These are phyloP conservation scores for Mycena rebaudengoi DNA, from an alignment of 768 basidiomycete species.

Conservation along the genomic window DNA sequence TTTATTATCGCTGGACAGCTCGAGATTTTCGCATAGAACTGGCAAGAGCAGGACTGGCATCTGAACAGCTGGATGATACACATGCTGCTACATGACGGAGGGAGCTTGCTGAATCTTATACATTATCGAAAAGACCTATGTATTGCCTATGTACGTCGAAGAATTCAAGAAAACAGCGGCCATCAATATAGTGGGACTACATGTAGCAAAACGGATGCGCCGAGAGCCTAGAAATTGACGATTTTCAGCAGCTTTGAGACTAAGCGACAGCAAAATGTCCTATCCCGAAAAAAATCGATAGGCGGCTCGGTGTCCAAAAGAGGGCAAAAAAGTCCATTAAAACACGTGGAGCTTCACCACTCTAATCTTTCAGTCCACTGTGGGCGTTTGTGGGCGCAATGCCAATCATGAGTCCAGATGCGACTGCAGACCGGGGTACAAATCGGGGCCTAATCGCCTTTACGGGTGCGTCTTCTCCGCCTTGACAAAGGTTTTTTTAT, in stretches of 20 bases:
- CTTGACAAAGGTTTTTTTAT: not conserved
- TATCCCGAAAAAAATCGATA: not conserved
- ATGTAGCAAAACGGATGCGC: not conserved
- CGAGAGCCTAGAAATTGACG: not conserved
- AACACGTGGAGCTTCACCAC: too few species aligned
- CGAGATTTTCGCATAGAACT: not conserved
- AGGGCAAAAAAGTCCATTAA: not conserved
- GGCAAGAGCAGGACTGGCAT: not conserved
- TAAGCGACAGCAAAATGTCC: slow-evolving; percentile 1
- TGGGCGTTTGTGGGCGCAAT: slow-evolving; percentile 13
- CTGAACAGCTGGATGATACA: not conserved
- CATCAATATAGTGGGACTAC: not conserved
- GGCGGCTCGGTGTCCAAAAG: not conserved
- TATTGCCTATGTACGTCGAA: too few species aligned
- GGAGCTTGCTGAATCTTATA: not conserved
- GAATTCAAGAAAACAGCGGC: not conserved
- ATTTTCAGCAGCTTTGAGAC: not conserved
- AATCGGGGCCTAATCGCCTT: slow-evolving; percentile 6
- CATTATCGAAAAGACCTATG: not conserved
- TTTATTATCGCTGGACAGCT: not conserved
- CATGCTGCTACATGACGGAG: not conserved
- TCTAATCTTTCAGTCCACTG: too few species aligned
- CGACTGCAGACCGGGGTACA: too few species aligned
- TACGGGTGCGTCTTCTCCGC: not conserved
- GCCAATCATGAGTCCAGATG: too few species aligned